Evolutionary conservation across 2,329 filamentous ascomycete genomes (phyloP), one percentile per base, ranked within the genome.

Genomic region (Fusarium nygamai): DNA sequence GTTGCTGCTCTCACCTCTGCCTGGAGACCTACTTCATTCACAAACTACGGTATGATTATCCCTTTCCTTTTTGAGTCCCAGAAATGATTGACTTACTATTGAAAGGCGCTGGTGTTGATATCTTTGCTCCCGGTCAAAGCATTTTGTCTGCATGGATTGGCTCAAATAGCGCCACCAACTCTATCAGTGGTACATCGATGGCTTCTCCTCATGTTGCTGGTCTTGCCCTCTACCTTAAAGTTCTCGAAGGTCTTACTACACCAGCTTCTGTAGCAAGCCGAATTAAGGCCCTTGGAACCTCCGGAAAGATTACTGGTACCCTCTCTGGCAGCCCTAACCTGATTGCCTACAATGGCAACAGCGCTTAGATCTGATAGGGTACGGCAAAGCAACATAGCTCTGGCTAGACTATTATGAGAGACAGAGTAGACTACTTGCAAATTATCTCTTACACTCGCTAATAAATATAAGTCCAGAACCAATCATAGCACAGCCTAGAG

Each of bases 51-150:
- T 50, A 50, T 14, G 29, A 4, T 33, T 11, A 50, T 19, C 11
- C 11, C 22, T 14, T 7, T n/a, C 16, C 29, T 11, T n/a, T n/a
- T 7, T 2, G 1, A 1, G 11, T 4, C 16, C 13, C 5, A 6
- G 5, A 33, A 50, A 20, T 33, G 16, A 50, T 11, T 33, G 5
- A n/a, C 47, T 19, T 4, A 50, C 16, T 14, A n/a, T n/a, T 13
- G 8, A 19, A 19, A 50, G 47, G 47, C 29, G 29, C 47, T 33
- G 47, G 47, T 50, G 47, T 50, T 11, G 47, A 50, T 33, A 50
- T 50, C 29, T 50, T 50, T 33, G 47, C 29, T 13, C 47, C 47
- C 29, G 47, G 47, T 7, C 47, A 50, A 50, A 9, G 29, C 22
- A 13, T 50, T 33, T 22, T 50, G 16, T 50, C 47, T 2, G 47